Conservation (phyloP, 2,329 filamentous ascomycete genomes). For the Aspergillus sp. region DNA sequence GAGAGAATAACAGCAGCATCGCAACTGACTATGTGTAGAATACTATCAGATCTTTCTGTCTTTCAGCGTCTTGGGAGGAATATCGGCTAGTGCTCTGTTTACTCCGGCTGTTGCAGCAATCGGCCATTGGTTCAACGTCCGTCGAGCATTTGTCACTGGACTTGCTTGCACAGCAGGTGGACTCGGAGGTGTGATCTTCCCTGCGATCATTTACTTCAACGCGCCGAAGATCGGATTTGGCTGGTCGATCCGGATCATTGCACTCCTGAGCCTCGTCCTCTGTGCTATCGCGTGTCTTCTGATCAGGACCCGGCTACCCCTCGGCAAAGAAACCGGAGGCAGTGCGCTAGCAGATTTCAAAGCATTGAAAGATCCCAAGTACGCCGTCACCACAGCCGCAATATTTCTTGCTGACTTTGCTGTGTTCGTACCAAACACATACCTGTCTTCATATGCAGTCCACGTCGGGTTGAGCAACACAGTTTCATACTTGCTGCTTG, state of each 20-base stretch:
- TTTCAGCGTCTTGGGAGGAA: conserved; percentile 38
- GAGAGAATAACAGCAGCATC: background rate
- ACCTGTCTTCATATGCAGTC: conserved; percentile 37
- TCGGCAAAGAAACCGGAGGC: background rate
- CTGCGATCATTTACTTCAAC: conserved; percentile 34
- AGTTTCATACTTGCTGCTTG: conserved; percentile 34
- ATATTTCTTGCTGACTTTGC: conserved; percentile 41
- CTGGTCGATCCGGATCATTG: conserved; percentile 37
- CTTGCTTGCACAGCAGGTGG: conserved; percentile 39
- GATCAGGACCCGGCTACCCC: conserved; percentile 6
- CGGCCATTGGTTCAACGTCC: conserved; percentile 38
- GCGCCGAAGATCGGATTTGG: conserved; percentile 34
- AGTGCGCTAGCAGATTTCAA: conserved; percentile 23
- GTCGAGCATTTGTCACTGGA: conserved; percentile 37
- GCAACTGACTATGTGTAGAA: conserved; percentile 24
- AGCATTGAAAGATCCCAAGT: conserved; percentile 27
- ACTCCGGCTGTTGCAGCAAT: conserved; percentile 34
- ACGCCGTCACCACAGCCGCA: conserved; percentile 29
- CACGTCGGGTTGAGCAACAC: conserved; percentile 25
- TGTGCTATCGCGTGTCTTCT: conserved; percentile 1
- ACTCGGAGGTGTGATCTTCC: conserved; percentile 39
- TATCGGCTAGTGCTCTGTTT: conserved; percentile 35
- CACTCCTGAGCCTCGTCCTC: conserved; percentile 24
- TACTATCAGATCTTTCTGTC: conserved; percentile 43
- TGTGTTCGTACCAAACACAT: conserved; percentile 40